Conservation (phyloP, 345 rosid genomes). For the Rhodamnia argentea region DNA sequence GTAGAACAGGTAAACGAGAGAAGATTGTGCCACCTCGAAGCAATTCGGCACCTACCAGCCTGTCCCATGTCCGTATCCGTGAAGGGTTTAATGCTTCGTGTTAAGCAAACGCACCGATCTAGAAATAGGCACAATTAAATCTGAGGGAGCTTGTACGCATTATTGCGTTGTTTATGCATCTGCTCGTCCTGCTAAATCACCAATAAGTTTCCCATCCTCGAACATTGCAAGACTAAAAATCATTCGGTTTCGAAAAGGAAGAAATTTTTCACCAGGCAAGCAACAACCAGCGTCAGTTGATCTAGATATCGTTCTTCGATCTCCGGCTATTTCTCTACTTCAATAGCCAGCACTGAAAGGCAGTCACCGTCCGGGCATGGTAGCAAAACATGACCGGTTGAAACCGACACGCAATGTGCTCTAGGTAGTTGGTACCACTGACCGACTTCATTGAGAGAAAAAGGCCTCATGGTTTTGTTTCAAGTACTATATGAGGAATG, state of each 20-base stretch:
- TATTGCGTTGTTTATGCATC: background rate
- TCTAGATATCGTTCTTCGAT: background rate
- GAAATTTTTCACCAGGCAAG: background rate
- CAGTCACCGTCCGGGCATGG: background rate
- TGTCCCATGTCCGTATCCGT: background rate
- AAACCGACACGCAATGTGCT: background rate
- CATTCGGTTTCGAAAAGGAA: background rate
- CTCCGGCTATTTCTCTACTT: background rate
- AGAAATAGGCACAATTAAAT: background rate
- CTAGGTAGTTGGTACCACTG: background rate
- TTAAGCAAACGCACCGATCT: background rate
- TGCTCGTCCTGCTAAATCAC: too few relatives aligned
- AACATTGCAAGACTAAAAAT: background rate
- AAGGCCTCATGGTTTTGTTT: background rate
- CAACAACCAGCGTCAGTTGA: background rate
- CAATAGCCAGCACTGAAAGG: background rate
- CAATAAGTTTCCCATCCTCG: too few relatives aligned
- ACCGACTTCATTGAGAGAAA: background rate
- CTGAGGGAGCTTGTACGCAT: too few relatives aligned
- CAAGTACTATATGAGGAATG: background rate
- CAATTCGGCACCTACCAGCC: background rate
- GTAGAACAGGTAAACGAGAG: background rate
- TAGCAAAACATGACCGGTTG: background rate
- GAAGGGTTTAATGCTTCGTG: background rate
- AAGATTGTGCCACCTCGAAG: background rate